These are phyloP conservation scores for Candida cerambycidarum DNA, from an alignment of 805 yeast species.

Conservation along the genomic window DNA sequence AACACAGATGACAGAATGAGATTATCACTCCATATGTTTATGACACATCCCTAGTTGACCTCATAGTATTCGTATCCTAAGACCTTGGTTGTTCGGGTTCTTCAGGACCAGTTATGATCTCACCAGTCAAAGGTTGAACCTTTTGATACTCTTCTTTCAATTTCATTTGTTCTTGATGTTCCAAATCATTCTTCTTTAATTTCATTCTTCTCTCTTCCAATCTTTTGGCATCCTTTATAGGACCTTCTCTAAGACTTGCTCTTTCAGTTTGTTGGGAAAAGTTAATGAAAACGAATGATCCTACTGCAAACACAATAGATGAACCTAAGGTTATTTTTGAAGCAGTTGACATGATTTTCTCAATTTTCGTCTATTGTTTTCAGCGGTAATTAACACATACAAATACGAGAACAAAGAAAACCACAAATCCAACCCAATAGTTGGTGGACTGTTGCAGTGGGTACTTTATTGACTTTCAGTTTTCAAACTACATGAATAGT, in stretches of 20 bases:
- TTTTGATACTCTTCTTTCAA: constrained; percentile 56
- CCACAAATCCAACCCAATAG: no score
- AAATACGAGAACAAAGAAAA: no score
- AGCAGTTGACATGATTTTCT: constrained; percentile 67
- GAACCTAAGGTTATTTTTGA: constrained; percentile 71
- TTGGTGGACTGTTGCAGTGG: no score
- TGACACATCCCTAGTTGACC: no score
- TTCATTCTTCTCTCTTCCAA: constrained; percentile 50
- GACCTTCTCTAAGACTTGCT: constrained; percentile 75
- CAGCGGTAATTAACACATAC: no score
- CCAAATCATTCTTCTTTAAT: constrained; percentile 54
- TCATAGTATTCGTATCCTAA: no score
- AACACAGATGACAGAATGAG: no score
- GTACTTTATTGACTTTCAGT: no score
- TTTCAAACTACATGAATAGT: no score
- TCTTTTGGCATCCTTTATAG: constrained; percentile 77
- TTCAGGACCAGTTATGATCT: constrained; percentile 32
- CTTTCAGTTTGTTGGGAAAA: constrained; percentile 68
- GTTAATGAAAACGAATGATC: constrained; percentile 68
- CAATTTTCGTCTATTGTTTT: constrained; percentile 1
- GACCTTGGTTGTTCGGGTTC: background rate
- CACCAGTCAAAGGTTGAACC: constrained; percentile 56
- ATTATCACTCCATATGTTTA: no score
- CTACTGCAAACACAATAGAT: constrained; percentile 54
- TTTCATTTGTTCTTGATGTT: constrained; percentile 64